Base-by-base conservation (phyloP, 2,329 filamentous ascomycete genomes). In the Colletotrichum eleusines region DNA sequence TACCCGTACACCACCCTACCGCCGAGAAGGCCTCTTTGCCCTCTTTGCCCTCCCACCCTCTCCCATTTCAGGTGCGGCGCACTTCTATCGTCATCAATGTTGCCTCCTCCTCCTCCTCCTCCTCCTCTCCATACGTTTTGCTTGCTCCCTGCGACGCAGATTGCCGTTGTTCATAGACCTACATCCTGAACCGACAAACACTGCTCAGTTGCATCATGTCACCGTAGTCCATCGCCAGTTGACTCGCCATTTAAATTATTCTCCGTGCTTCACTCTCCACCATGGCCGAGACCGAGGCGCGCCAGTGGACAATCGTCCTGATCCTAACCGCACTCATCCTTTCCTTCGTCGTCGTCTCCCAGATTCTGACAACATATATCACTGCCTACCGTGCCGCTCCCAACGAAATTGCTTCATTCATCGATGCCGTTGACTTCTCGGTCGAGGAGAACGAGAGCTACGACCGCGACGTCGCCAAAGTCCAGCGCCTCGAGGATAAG, bases 401-500 rank as follows among this genome's bases (percentile, higher is more conserved):
- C 35, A 82, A 81, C 73, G 89, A 91, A 78, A 83, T 90, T 66
- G 80, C 80, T 69, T 84, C 84, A 68, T 89, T 91, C 75, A 78
- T 90, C 75, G 88, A 90, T 76, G 84, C 86, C 20, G 84, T 89
- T 75, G 88, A 90, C 77, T 88, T 85, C 75, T 92, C 88, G 48
- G 83, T 90, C 59, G 82, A 86, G 74, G 89, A 91, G 77, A 91
- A 90, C 75, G 89, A 91, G 78, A 87, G 84, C 75, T 90, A 90
- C 77, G 87, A 90, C 77, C 82, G 84, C 74, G 88, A 91, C 75
- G 83, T 91, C 58, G 81, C 84, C 66, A 86, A 85, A 70, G 84
- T 91, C 48, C 84, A 83, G 76, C 86, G 86, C 50, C 82, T 90
- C 38, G 89, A 90, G 73, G 89, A 91, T 78, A 90, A 90, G 81